Conservation (phyloP, 1,284 basidiomycete species). For the Xerocomus nothofagi region DNA sequence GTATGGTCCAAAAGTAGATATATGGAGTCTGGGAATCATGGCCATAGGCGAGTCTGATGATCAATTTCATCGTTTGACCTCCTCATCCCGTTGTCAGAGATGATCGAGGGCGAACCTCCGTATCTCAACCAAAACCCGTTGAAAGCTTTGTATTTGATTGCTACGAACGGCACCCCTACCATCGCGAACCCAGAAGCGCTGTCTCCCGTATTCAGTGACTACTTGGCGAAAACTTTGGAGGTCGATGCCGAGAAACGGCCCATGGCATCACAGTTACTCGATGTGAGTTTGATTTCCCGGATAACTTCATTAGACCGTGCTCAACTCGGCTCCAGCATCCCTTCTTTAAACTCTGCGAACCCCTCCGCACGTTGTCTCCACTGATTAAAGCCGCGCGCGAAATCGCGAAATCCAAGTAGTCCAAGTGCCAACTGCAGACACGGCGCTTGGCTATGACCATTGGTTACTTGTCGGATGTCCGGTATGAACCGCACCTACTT, state of each 20-base stretch:
- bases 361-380: conserved; percentile 82
- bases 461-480: not conserved
- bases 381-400: conserved; percentile 94
- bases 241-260: conserved; percentile 95
- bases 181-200: conserved; percentile 95
- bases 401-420: conserved; percentile 69
- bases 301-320: not conserved
- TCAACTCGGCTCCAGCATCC: conserved; percentile 56
- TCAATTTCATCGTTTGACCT: not conserved
- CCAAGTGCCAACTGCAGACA: not conserved
- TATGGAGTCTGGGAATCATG: conserved; percentile 99
- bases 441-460: not conserved
- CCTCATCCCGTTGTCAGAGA: conserved; percentile 57
- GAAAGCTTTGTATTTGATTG: conserved; percentile 94
- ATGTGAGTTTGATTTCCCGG: conserved; percentile 47
- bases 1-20: conserved; percentile 98
- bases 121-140: conserved; percentile 97
- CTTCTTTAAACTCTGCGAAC: conserved; percentile 88
- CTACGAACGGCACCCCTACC: conserved; percentile 97
- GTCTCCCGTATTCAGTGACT: conserved; percentile 86
- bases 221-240: conserved; percentile 86
- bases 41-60: conserved; percentile 73
- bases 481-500: conserved; percentile 14
- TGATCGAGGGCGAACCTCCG: conserved; percentile 99
- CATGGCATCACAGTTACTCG: conserved; percentile 79